Evolutionary conservation across 805 yeast species (phyloP), one percentile per base, ranked within the genome.

Genomic region (Metschnikowia cubensis): DNA sequence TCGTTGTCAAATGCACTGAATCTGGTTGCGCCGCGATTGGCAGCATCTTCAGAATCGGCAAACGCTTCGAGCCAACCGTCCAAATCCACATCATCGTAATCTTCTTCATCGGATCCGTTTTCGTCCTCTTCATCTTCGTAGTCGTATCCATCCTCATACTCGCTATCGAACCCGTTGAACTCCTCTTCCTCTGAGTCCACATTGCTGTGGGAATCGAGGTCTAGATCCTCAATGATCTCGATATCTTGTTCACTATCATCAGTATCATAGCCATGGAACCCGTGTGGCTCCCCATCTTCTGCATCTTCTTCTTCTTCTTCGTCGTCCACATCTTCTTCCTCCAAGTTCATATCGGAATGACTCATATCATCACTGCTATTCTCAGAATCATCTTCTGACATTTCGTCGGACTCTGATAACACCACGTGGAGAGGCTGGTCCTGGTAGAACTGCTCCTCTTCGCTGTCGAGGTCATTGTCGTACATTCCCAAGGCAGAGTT

Each of bases 401-500:
- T 56, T 3, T 66, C 71, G 17, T 42, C 45, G 10, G 69, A 70
- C 14, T 57, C 71, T 1, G 70, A 64, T 61, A 67, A 32, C 21
- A 42, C 60, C 36, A 74, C 73, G 4, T 74, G 83, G 34, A 69
- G 75, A 42, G 71, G 51, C 2, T 64, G 66, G 6, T 61, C 73
- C 37, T n/a, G 70, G 37, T 64, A 66, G 42, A 61, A 67, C 22
- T 75, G 80, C 7, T 79, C 84, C 11, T 80, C 85, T 33, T 83
- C 86, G 40, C 80, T 80, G 54, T 82, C 85, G 34, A 80, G 77
- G 46, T 85, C 94, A 36, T 87, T 84, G 59, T 92, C 97, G 63
- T 86, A 92, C 95, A 92, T 91, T 1, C 97, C 97, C 37, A 92
- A 73, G 0, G 97, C 88, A 0, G 97, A 91, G 63, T 94, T 91